Conservation (phyloP, 2,329 filamentous ascomycete genomes). For the Fusarium robinianum region DNA sequence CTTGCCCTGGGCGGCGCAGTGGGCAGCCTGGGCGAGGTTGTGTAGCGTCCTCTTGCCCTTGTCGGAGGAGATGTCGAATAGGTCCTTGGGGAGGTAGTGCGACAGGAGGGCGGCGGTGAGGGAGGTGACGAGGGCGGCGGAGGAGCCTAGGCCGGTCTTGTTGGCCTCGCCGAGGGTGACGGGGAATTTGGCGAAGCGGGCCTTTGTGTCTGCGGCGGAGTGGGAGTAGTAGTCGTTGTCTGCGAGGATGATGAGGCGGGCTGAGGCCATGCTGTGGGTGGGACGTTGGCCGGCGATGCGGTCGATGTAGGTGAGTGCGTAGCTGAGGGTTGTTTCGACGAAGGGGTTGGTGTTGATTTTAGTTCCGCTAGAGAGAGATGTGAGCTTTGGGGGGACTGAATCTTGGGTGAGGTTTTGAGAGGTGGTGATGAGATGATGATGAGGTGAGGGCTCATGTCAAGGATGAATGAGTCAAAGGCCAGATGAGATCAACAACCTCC, state of each 20-base stretch:
- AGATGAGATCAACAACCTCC: not conserved
- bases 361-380: conserved; percentile 47
- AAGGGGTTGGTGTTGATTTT: conserved; percentile 71
- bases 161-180: conserved; percentile 78
- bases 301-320: conserved; percentile 81
- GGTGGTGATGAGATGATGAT: conserved; percentile 7
- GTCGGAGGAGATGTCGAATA: conserved; percentile 62
- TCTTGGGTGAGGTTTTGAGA: not conserved
- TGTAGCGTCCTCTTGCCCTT: conserved; percentile 69
- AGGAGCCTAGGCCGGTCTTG: conserved; percentile 96
- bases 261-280: conserved; percentile 62
- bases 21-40: conserved; percentile 90
- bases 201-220: conserved; percentile 38
- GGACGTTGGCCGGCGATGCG: conserved; percentile 44
- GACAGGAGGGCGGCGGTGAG: conserved; percentile 76
- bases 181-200: conserved; percentile 76
- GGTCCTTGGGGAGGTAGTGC: conserved; percentile 67
- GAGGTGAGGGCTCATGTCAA: too few relatives aligned
- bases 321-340: conserved; percentile 87
- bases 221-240: conserved; percentile 96
- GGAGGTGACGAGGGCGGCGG: conserved; percentile 88
- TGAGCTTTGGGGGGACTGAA: conserved; percentile 3
- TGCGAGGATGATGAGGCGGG: conserved; percentile 83
- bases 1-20: conserved; percentile 96
- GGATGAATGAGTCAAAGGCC: too few relatives aligned